These are phyloP conservation scores for Vicia villosa DNA, from an alignment of 306 rosid species.

Conservation along the genomic window DNA sequence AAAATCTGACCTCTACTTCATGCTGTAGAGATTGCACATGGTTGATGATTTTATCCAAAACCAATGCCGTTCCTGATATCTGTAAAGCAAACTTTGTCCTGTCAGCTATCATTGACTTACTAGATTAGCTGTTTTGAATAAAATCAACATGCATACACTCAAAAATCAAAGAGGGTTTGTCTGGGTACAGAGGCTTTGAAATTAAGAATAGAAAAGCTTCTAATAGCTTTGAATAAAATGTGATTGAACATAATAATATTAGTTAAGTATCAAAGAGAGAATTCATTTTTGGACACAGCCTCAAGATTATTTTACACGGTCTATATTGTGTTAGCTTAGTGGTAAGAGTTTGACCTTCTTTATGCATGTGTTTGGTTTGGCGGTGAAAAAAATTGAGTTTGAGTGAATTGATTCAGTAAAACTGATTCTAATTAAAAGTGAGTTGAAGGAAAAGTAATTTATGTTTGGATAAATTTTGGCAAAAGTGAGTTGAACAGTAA, in stretches of 20 bases:
- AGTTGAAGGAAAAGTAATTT: too few relatives aligned
- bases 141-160: not conserved
- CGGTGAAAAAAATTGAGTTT: too few relatives aligned
- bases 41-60: slow-evolving; percentile 94
- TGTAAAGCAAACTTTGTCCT: slow-evolving; percentile 45
- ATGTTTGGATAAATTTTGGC: too few relatives aligned
- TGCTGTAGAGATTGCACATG: slow-evolving; percentile 91
- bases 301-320: not conserved
- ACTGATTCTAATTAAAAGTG: too few relatives aligned
- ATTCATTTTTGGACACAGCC: slow-evolving; percentile 1
- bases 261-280: not conserved
- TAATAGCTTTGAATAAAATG: slow-evolving; percentile 5
- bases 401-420: too few relatives aligned
- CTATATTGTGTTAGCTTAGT: too few relatives aligned
- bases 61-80: slow-evolving; percentile 93
- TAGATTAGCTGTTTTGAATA: slow-evolving; percentile 11
- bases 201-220: slow-evolving; percentile 15
- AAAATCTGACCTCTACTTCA: slow-evolving; percentile 92
- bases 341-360: too few relatives aligned
- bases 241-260: not conserved
- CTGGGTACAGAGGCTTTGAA: not conserved
- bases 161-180: not conserved
- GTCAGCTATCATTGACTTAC: slow-evolving; percentile 32
- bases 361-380: not conserved
- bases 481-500: too few relatives aligned